phyloP scores from a whole-genome alignment of 1,139 yeast species.

The Eremothecium coryli region DNA sequence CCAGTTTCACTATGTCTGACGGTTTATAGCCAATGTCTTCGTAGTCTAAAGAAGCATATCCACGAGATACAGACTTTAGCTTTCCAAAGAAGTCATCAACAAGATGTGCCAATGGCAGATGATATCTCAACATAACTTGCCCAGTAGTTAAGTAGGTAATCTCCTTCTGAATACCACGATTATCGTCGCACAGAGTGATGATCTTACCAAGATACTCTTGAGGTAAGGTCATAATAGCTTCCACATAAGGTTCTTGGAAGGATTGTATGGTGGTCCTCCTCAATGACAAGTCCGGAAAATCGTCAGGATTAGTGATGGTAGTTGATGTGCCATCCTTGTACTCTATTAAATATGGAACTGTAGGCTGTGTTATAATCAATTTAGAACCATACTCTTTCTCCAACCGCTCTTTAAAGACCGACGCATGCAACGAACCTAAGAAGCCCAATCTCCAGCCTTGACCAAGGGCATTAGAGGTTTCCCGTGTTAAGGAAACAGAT shows the following conservation, averaged over 20 bases:
- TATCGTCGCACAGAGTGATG: slow-evolving; percentile 73
- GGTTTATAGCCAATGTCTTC: slow-evolving; percentile 83
- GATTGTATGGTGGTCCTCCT: slow-evolving; percentile 40
- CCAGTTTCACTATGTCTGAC: slow-evolving; percentile 79
- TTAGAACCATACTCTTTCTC: slow-evolving; percentile 93
- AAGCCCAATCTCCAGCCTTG: slow-evolving; percentile 98
- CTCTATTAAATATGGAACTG: slow-evolving; percentile 79
- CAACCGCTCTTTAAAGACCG: slow-evolving; percentile 83
- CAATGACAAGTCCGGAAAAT: slow-evolving; percentile 60
- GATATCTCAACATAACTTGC: slow-evolving; percentile 71
- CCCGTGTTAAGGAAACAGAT: slow-evolving; percentile 80
- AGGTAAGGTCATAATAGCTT: slow-evolving; percentile 86
- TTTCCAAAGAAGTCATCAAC: slow-evolving; percentile 95
- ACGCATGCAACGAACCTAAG: slow-evolving; percentile 87
- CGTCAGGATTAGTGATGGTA: slow-evolving; percentile 80
- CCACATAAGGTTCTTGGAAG: slow-evolving; percentile 82
- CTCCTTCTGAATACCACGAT: slow-evolving; percentile 76
- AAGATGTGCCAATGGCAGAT: slow-evolving; percentile 76
- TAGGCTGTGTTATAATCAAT: slow-evolving; percentile 87
- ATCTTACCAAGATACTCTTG: slow-evolving; percentile 81
- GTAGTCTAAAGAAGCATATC: slow-evolving; percentile 90
- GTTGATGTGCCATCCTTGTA: slow-evolving; percentile 55
- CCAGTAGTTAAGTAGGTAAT: slow-evolving; percentile 65
- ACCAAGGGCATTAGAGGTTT: slow-evolving; percentile 89
- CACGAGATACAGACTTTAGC: slow-evolving; percentile 79